Evolutionary conservation across 768 basidiomycete species (phyloP), one percentile per base, ranked within the genome.

Genomic region (Amylocystis lapponica): DNA sequence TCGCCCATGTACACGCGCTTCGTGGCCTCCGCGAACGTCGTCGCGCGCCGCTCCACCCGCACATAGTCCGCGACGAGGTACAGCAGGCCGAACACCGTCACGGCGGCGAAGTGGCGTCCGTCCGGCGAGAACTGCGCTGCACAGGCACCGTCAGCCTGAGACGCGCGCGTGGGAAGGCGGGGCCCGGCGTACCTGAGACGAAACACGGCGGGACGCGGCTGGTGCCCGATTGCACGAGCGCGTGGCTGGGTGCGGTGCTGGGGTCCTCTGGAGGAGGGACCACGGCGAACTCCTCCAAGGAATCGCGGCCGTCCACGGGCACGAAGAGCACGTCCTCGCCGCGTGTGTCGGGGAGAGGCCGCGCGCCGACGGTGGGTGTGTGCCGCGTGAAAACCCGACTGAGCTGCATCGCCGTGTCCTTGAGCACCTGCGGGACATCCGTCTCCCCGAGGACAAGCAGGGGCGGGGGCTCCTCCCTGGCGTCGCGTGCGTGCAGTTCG

Each of bases 71-170:
- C 42, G 2, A 53, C 42, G 13, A 58, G 40, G 34, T 52, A 49
- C 12, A 58, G 36, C 13, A 54, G 35, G 9, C 54, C 52, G 19
- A 49, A 51, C 14, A 34, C 46, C 9, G 54, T 54, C 10, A 49
- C 52, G 0, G 46, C 49, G 17, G 51, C 46, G 25, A 58, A 17
- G 34, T 56, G 54, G 9, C 36, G 47, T 9, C 54, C 57, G 21
- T 56, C 57, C 8, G 57, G 52, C 13, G 52, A 56, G 42, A 58
- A 54, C 4, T 43, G 39, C 9, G 52, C 57, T 54, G 40, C 20
- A n/a, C n/a, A n/a, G n/a, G n/a, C n/a, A n/a, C 19, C 16, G 10
- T 12, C 25, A 17, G 2, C n/a, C n/a, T n/a, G n/a, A n/a, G n/a
- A n/a, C n/a, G n/a, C n/a, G n/a, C n/a, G n/a, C n/a, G n/a, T n/a